These are phyloP conservation scores for Umbelopsis vinacea DNA, from an alignment of 192 early-diverging fungal genomes.

Conservation along the genomic window DNA sequence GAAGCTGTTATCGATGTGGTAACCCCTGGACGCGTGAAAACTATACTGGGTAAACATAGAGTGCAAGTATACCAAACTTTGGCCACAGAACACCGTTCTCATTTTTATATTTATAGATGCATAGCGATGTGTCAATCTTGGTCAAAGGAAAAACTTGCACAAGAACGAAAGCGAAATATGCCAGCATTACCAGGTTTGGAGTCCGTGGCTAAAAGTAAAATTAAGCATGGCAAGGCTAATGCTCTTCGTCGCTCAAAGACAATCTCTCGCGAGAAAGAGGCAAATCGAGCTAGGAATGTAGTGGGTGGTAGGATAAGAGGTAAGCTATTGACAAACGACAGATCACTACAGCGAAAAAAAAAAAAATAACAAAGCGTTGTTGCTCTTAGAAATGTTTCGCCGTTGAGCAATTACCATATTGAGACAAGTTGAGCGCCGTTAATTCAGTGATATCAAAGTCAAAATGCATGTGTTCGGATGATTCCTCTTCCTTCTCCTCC, in stretches of 20 bases:
- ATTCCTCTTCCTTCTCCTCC: not conserved
- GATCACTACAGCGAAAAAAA: too few species aligned
- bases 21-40: not conserved
- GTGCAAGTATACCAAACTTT: not conserved
- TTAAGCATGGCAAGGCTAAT: not conserved
- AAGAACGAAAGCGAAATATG: conserved; percentile 3
- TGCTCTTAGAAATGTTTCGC: not conserved
- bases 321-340: not conserved
- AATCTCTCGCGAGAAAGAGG: not conserved
- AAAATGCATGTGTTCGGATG: conserved; percentile 13
- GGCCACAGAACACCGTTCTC: not conserved
- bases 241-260: not conserved
- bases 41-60: not conserved
- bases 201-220: not conserved
- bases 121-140: not conserved
- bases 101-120: not conserved
- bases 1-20: conserved; percentile 4
- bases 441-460: not conserved
- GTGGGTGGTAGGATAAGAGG: not conserved
- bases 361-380: too few species aligned
- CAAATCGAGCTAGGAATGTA: not conserved
- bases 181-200: not conserved
- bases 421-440: not conserved
- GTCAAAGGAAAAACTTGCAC: not conserved
- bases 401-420: conserved; percentile 5